Evolutionary conservation across 345 rosid genomes (phyloP).

Genomic region (Pseudoturritis turrita): DNA sequence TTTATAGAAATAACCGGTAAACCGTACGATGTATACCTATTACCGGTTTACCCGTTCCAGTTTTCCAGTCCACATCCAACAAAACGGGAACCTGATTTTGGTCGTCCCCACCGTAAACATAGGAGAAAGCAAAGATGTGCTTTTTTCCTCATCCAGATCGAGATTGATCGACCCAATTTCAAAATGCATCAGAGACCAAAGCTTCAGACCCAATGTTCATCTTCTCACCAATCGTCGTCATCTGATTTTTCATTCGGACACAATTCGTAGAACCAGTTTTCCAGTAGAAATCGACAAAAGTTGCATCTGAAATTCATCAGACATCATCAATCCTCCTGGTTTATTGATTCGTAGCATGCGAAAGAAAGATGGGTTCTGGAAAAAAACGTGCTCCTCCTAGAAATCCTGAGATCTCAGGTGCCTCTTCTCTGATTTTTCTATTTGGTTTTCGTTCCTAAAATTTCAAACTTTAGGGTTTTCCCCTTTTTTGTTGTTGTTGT

Average conservation of each 20-base stretch:
- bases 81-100: constrained; percentile 23
- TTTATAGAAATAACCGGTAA: neutral
- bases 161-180: constrained; percentile 8
- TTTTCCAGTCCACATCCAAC: neutral
- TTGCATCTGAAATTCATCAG: neutral
- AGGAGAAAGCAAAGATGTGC: neutral
- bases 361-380: constrained; percentile 16
- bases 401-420: constrained; percentile 29
- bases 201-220: neutral
- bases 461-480: neutral
- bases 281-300: neutral
- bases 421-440: neutral
- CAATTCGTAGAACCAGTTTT: neutral
- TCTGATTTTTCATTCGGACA: neutral
- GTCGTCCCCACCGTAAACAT: constrained; percentile 25
- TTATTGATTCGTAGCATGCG: neutral
- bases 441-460: neutral
- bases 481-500: neutral
- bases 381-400: constrained; percentile 12
- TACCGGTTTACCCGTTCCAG: neutral
- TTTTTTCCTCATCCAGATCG: constrained; percentile 6
- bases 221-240: neutral
- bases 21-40: neutral
- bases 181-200: neutral
- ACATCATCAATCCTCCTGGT: neutral